Base-by-base conservation (phyloP, 2,329 filamentous ascomycete genomes). In the Bipolaris bicolor region DNA sequence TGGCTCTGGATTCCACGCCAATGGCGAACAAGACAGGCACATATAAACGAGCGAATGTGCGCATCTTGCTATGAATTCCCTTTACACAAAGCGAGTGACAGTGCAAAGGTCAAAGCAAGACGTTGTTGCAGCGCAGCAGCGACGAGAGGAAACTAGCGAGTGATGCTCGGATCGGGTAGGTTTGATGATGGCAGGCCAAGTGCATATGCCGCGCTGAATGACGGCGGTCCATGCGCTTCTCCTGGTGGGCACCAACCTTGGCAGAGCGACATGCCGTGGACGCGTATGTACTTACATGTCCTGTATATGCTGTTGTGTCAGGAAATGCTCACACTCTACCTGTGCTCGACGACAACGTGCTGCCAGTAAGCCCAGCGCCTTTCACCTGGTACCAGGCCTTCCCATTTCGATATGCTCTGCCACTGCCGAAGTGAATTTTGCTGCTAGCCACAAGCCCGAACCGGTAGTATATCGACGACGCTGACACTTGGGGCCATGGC, bases 61-160 rank as follows among this genome's bases (percentile, higher is more conserved):
- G 60, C 71, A 74, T 73, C 13, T 24, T 68, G 60, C 48, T 48
- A 29, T 41, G 45, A 31, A 48, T 51, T 51, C 49, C 57, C 49
- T 55, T 47, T 39, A 61, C 60, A 64, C 49, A 51, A 47, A 69
- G 62, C 61, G 64, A 69, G 63, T 54, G 66, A 66, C 57, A 43
- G 46, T 63, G 61, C 46, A 20, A 64, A 60, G 56, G 53, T 60
- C 57, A 49, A 49, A 31, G 48, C 45, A 60, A 64, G 53, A 62
- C 33, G 52, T 51, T 26, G 33, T 29, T 29, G 26, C 31, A 41
- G 40, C 49, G 57, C 22, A 54, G 51, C 49, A 55, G 46, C 22
- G 43, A 16, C 40, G 44, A 60, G 34, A 29, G 34, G 46, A 41
- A 34, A 39, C 50, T 24, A 55, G 40, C 41, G 58, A 57, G 40